Percentiles rank a stretch among this genome's conserved stretches.
Conservation (phyloP, 176 grass and related monocot genomes). For the Leersia perrieri region DNA sequence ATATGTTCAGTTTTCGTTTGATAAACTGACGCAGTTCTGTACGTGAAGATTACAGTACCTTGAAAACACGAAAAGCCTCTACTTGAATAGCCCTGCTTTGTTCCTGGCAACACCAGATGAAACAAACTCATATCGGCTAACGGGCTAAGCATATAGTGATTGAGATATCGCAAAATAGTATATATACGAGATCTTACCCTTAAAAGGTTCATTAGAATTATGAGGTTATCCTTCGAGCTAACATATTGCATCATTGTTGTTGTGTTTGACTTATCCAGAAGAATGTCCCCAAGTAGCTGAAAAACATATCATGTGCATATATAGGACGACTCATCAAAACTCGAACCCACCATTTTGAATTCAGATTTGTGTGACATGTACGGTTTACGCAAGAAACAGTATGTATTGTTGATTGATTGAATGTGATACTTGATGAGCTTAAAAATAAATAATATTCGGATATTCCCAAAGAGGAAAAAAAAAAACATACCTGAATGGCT, state of each 20-base stretch:
- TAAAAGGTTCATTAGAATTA: conserved; percentile 67
- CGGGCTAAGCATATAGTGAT: too few relatives aligned
- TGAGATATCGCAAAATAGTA: neutral
- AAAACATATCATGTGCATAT: neutral
- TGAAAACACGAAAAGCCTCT: conserved; percentile 67
- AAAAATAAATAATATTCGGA: too few relatives aligned
- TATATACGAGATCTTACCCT: conserved; percentile 35
- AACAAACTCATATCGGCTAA: neutral
- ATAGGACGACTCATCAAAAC: neutral
- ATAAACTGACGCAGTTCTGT: neutral
- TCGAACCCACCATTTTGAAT: neutral
- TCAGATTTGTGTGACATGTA: neutral
- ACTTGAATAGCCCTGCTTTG: conserved; percentile 58
- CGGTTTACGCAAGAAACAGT: neutral
- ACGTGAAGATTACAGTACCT: conserved; percentile 20
- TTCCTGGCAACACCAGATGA: conserved; percentile 37
- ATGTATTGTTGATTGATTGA: neutral
- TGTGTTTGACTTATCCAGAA: conserved; percentile 55
- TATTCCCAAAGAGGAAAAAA: neutral
- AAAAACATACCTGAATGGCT: conserved; percentile 34
- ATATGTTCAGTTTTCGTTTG: neutral
- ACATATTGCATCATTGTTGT: conserved; percentile 53
- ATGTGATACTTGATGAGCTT: neutral
- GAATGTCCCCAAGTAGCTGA: conserved; percentile 67
- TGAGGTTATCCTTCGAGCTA: conserved; percentile 58